These are phyloP conservation scores for Phytophthora parvispora DNA, from an alignment of 352 stramenopile genomes.

Conservation along the genomic window DNA sequence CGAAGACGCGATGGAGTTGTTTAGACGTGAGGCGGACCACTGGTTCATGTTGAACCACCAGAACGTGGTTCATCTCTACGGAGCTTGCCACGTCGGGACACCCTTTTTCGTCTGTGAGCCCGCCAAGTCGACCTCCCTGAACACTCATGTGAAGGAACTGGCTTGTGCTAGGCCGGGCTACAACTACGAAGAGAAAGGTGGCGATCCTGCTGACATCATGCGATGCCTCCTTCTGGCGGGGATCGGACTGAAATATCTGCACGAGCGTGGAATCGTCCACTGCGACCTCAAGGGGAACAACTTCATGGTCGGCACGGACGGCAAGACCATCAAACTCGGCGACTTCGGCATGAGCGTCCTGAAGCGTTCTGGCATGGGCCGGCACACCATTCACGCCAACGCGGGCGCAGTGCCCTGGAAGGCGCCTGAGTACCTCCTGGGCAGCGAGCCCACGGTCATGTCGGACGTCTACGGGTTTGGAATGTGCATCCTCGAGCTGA, in stretches of 20 bases:
- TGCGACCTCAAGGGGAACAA: slow-evolving; percentile 51
- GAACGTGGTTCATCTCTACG: slow-evolving; percentile 44
- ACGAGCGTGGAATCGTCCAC: slow-evolving; percentile 41
- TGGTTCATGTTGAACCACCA: slow-evolving; percentile 46
- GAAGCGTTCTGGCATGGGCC: slow-evolving; percentile 24
- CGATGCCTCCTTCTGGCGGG: slow-evolving; percentile 30
- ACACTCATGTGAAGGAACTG: slow-evolving; percentile 24
- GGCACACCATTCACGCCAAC: slow-evolving; percentile 2
- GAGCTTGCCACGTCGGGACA: slow-evolving; percentile 36
- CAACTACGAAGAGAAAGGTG: slow-evolving; percentile 23
- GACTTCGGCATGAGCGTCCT: slow-evolving; percentile 44
- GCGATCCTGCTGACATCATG: slow-evolving; percentile 30
- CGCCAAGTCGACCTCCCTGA: slow-evolving; percentile 26
- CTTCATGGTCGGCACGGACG: slow-evolving; percentile 38
- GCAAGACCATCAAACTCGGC: slow-evolving; percentile 41
- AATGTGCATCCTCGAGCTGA: slow-evolving; percentile 47
- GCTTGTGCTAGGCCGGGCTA: slow-evolving; percentile 8
- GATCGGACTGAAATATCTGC: slow-evolving; percentile 44
- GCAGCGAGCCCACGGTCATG: slow-evolving; percentile 11
- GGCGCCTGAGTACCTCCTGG: slow-evolving; percentile 33
- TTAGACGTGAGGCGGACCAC: slow-evolving; percentile 34
- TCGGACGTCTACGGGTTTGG: slow-evolving; percentile 43
- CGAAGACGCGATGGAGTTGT: slow-evolving; percentile 30
- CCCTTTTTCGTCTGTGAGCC: slow-evolving; percentile 44
- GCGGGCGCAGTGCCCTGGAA: slow-evolving; percentile 38